A percentile compares a stretch with the other conserved stretches of the same genome.
phyloP scores from a whole-genome alignment of 208 protist species.

The Leptomonas pyrrhocoris region DNA sequence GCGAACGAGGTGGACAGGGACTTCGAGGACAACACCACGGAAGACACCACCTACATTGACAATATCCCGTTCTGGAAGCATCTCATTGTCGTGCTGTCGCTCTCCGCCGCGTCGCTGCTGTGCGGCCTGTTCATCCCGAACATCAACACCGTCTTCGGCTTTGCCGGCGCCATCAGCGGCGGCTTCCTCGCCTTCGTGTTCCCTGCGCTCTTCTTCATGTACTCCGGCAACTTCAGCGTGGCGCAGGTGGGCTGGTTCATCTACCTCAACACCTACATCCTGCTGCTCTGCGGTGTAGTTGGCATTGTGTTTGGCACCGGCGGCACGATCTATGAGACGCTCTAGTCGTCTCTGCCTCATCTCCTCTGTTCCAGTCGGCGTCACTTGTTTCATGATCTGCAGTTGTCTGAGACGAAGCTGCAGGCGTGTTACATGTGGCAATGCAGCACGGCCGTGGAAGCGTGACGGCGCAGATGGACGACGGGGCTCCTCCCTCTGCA shows the following conservation, averaged over 20 bases:
- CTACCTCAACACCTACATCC: slow-evolving; percentile 58
- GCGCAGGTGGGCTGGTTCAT: slow-evolving; percentile 46
- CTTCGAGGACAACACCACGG: slow-evolving; percentile 8
- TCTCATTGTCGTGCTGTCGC: slow-evolving; percentile 34
- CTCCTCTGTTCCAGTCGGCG: too few relatives aligned
- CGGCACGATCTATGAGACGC: slow-evolving; percentile 37
- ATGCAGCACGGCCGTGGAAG: too few relatives aligned
- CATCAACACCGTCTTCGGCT: slow-evolving; percentile 69
- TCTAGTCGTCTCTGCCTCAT: slow-evolving; percentile 9
- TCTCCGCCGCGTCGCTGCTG: slow-evolving; percentile 44
- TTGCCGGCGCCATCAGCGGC: slow-evolving; percentile 58
- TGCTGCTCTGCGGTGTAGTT: slow-evolving; percentile 44
- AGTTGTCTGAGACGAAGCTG: too few relatives aligned
- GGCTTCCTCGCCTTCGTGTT: slow-evolving; percentile 67
- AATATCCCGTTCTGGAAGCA: slow-evolving; percentile 51
- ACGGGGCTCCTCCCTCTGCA: too few relatives aligned
- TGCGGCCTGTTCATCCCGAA: slow-evolving; percentile 76
- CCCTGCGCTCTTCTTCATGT: slow-evolving; percentile 64
- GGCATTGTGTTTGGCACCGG: slow-evolving; percentile 38
- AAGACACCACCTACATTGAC: slow-evolving; percentile 44
- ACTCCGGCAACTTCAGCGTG: slow-evolving; percentile 53
- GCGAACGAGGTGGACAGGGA: slow-evolving; percentile 5
- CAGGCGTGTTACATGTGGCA: too few relatives aligned
- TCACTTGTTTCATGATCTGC: too few relatives aligned
- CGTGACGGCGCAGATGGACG: too few relatives aligned